These are phyloP conservation scores for Colletotrichum truncatum DNA, from an alignment of 2,329 filamentous ascomycete species.

Conservation along the genomic window DNA sequence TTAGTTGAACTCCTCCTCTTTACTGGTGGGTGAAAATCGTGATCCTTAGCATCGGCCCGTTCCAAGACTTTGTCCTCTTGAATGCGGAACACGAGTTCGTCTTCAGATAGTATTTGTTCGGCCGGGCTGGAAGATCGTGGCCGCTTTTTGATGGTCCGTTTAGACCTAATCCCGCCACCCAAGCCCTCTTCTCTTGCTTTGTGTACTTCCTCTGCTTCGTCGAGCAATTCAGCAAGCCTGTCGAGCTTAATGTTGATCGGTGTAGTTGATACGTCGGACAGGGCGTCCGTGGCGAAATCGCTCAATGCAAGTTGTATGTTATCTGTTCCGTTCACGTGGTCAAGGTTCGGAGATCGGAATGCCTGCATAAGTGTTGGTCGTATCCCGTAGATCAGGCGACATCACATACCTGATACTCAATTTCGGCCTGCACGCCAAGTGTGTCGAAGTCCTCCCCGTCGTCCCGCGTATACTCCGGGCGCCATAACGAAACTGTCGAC, in stretches of 20 bases:
- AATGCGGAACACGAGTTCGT: background rate
- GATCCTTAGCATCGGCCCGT: background rate
- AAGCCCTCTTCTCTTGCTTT: background rate
- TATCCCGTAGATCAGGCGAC: background rate
- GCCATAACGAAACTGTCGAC: slow-evolving; percentile 31
- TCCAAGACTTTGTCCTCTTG: background rate
- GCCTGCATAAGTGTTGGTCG: background rate
- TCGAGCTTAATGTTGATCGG: background rate
- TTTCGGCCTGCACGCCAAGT: background rate
- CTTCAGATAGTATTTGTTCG: background rate
- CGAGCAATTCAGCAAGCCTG: background rate
- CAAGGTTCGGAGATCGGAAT: background rate
- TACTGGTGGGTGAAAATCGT: background rate
- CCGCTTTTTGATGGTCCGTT: background rate
- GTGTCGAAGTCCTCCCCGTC: background rate
- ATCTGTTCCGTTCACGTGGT: background rate
- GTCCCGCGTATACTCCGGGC: slow-evolving; percentile 10
- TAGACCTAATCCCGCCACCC: background rate
- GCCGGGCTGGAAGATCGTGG: background rate
- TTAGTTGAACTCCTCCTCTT: background rate
- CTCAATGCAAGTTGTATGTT: background rate
- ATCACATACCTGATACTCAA: background rate
- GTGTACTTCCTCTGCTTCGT: background rate
- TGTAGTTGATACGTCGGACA: background rate
- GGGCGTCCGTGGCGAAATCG: background rate